Percentiles rank a stretch among this genome's conserved stretches.
phyloP scores from a whole-genome alignment of 768 basidiomycete species.

The Suillus variegatus region DNA sequence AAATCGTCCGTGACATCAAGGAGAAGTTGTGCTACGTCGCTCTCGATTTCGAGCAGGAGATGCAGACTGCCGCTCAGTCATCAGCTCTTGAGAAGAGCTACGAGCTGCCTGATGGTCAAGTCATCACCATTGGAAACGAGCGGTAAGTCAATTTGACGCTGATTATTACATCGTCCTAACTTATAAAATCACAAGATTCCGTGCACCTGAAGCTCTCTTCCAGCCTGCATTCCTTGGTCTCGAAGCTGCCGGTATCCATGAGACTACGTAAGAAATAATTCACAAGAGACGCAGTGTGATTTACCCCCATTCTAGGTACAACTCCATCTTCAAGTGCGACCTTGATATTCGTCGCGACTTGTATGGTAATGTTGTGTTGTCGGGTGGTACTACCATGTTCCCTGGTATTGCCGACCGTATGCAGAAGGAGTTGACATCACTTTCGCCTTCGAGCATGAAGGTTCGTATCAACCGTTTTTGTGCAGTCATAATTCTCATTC shows the following conservation, averaged over 20 bases:
- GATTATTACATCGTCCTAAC: neutral
- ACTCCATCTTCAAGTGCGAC: slow-evolving; percentile 70
- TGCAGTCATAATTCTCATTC: neutral
- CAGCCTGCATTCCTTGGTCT: slow-evolving; percentile 61
- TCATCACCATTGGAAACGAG: slow-evolving; percentile 83
- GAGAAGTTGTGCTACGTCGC: slow-evolving; percentile 93
- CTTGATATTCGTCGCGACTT: slow-evolving; percentile 52
- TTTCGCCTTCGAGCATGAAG: slow-evolving; percentile 87
- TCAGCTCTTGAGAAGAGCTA: slow-evolving; percentile 92
- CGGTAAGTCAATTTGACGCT: slow-evolving; percentile 35
- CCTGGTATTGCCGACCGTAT: slow-evolving; percentile 94
- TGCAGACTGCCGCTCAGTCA: slow-evolving; percentile 87
- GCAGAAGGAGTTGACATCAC: slow-evolving; percentile 88
- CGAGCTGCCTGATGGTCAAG: slow-evolving; percentile 90
- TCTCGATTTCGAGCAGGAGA: slow-evolving; percentile 91
- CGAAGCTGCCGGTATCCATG: slow-evolving; percentile 84
- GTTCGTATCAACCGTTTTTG: slow-evolving; percentile 28
- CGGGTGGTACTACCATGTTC: slow-evolving; percentile 94
- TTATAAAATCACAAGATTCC: slow-evolving; percentile 42
- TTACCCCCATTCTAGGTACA: slow-evolving; percentile 38
- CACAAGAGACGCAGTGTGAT: neutral
- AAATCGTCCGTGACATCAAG: slow-evolving; percentile 97
- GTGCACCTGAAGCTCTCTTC: slow-evolving; percentile 58
- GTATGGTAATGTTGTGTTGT: slow-evolving; percentile 43
- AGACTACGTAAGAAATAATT: slow-evolving; percentile 51